Base-by-base conservation (phyloP, 495 filamentous ascomycete genomes). In the Aspergillus sclerotioniger region DNA sequence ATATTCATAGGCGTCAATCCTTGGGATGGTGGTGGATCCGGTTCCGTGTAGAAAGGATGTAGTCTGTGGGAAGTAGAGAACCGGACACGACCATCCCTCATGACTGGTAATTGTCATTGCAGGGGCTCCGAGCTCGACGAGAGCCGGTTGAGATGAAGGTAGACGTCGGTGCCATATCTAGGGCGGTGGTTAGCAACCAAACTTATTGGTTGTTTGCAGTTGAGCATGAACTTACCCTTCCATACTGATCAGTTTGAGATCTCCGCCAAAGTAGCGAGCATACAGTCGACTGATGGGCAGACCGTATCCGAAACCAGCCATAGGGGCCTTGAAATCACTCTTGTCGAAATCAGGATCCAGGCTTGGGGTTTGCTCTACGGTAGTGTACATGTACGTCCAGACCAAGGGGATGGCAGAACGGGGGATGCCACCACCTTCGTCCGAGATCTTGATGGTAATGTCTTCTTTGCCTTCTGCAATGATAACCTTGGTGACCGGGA, bases 361-460 rank as follows among this genome's bases (percentile, higher is more conserved):
- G 65, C 84, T 95, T 6, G 94, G 94, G 3, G 94, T 97, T 57
- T 91, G 86, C 72, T 97, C 94, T 43, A 98, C 93, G 9, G 94
- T 98, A 17, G 94, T 98, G 67, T 98, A 98, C 94, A 98, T 98
- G 68, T 98, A 98, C 25, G 94, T 98, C 94, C 94, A 98, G 15
- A 98, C 94, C 8, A 98, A 80, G 9, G 95, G 95, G 54, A 98
- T 97, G 31, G 90, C 81, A 59, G 87, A 91, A 54, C 94, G 82
- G 0, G 92, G 91, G 25, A 98, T 97, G 44, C 94, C 94, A 60
- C 94, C 94, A 44, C 94, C 94, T 71, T 98, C 94, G 69, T 98
- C 94, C 10, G 87, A 91, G 53, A 98, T 82, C 74, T 98, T 98
- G 77, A 98, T 96, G 2, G 94, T 98, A 63, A 98, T 98, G 62